Evolutionary conservation across 331 rosid genomes (phyloP), one percentile per base, ranked within the genome.

Genomic region (Rhamnella rubrinervis): DNA sequence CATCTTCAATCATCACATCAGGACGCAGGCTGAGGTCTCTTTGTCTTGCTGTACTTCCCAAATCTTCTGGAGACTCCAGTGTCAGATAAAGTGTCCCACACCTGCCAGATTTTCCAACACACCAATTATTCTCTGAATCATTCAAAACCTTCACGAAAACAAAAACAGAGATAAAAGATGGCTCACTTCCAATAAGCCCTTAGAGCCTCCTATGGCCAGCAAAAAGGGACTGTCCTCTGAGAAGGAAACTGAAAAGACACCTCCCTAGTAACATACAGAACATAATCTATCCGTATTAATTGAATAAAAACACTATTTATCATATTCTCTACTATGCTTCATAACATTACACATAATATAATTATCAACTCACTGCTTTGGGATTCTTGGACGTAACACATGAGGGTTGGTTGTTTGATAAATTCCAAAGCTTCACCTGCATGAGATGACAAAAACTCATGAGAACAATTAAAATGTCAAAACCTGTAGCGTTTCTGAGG

Each of bases 401-500:
- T 7, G 91, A 90, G 58, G 96, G 97, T 75, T 88, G 88, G 76
- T 87, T 87, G 75, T 93, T 90, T 10, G 98, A 82, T 75, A 91
- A 80, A 85, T 93, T 97, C 98, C 98, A 93, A 55, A 93, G 88
- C 81, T 90, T 93, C 58, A 90, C 93, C 98, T 88, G 78, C 71
- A 71, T 50, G 53, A 53, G 66, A 62, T 38, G 47, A 59, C 59
- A 28, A 35, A 63, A 4, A 31, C 41, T 51, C 63, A 75, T 53
- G 35, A 26, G 21, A 50, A 70, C 8, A 26, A 18, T 11, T 10
- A 37, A 66, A 21, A 66, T 46, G 74, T 41, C 65, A 68, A 41
- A 59, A 50, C 79, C 69, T 65, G 67, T 64, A 39, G 11, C 58
- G n/a, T 20, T 41, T 28, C 20, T 38, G 21, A 40, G 2, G 13